Conservation (phyloP, 306 rosid species). For the Trifolium fragiferum region DNA sequence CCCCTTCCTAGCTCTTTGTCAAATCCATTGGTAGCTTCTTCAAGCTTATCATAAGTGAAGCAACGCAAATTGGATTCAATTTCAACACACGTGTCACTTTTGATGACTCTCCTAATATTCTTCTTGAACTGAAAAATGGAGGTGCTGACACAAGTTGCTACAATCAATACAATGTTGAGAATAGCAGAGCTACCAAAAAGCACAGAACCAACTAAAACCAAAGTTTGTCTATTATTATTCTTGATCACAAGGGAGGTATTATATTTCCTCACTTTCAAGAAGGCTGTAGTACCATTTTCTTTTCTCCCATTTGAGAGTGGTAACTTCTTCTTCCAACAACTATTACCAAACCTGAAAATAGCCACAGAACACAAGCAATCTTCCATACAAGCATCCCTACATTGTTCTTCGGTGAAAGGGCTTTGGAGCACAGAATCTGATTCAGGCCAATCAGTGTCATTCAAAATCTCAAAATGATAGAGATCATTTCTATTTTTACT, state of each 20-base stretch:
- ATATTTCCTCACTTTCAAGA: conserved; percentile 51
- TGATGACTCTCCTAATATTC: conserved; percentile 18
- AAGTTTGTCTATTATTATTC: not conserved
- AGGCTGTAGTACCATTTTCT: conserved; percentile 40
- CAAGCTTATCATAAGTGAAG: conserved; percentile 46
- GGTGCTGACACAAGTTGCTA: conserved; percentile 28
- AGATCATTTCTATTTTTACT: not conserved
- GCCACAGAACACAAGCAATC: conserved; percentile 61
- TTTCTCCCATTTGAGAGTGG: conserved; percentile 58
- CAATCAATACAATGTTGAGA: conserved; percentile 41
- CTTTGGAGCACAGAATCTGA: conserved; percentile 27
- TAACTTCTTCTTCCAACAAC: conserved; percentile 54
- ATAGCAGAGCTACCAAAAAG: conserved; percentile 51
- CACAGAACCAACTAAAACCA: conserved; percentile 40
- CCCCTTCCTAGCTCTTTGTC: not conserved
- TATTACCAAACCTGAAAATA: conserved; percentile 23
- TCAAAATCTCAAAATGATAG: conserved; percentile 32
- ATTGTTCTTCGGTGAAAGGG: conserved; percentile 42
- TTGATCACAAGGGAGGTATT: conserved; percentile 34
- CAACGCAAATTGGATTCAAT: conserved; percentile 42
- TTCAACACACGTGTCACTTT: conserved; percentile 8
- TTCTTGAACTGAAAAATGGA: conserved; percentile 24
- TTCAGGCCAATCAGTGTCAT: conserved; percentile 41
- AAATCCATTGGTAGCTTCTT: conserved; percentile 42
- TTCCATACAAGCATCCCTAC: conserved; percentile 47